phyloP scores from a whole-genome alignment of 129 eudicot species.

The Saposhnikovia divaricata region DNA sequence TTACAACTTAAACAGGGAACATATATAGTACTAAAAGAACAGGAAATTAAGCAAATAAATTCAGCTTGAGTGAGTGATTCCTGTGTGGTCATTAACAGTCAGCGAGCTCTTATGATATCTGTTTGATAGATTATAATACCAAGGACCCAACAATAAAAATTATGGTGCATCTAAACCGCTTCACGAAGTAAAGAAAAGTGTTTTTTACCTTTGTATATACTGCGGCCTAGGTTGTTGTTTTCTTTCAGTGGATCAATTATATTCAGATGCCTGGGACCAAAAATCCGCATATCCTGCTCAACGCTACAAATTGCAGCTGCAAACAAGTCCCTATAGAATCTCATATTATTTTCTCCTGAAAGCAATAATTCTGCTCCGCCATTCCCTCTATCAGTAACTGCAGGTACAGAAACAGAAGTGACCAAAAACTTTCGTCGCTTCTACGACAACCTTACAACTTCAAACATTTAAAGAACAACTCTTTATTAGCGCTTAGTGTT shows the following conservation, averaged over 20 bases:
- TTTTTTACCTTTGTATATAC: constrained; percentile 50
- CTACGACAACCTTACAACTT: neutral
- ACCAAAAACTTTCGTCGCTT: too few relatives aligned
- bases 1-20: too few relatives aligned
- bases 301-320: constrained; percentile 22
- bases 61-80: too few relatives aligned
- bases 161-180: neutral
- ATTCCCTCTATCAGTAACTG: constrained; percentile 42
- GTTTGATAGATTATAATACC: too few relatives aligned
- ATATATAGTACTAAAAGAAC: too few relatives aligned
- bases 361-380: constrained; percentile 24
- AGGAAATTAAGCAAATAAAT: too few relatives aligned
- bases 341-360: constrained; percentile 22
- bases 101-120: too few relatives aligned
- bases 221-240: constrained; percentile 84
- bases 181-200: neutral
- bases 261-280: constrained; percentile 45
- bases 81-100: too few relatives aligned
- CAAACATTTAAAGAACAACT: neutral
- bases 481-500: constrained; percentile 13
- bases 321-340: constrained; percentile 32
- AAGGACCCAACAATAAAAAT: too few relatives aligned
- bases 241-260: constrained; percentile 76
- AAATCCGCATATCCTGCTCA: constrained; percentile 20
- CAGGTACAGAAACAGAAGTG: neutral